Conservation (phyloP, 176 grass and related monocot species). For the Musa beccarii region DNA sequence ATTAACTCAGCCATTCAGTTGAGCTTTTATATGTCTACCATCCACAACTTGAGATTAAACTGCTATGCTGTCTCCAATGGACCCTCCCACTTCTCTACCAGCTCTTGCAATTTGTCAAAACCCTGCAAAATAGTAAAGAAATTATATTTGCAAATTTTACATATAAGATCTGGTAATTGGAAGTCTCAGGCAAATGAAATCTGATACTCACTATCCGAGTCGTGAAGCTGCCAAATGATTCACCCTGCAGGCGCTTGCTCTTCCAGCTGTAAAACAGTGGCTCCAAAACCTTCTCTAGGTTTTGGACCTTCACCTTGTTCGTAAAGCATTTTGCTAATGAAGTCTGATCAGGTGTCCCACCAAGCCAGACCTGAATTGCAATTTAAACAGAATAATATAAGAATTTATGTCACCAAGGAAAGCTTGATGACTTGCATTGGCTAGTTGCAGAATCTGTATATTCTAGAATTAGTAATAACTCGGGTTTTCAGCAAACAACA, state of each 20-base stretch:
- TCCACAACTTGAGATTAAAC: not conserved
- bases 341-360: conserved; percentile 83
- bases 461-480: too few species aligned
- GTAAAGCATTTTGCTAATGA: conserved; percentile 68
- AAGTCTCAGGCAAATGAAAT: not conserved
- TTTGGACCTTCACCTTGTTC: conserved; percentile 94
- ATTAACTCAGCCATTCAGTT: not conserved
- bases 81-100: conserved; percentile 53
- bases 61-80: not conserved
- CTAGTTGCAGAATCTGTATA: not conserved
- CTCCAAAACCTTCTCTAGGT: conserved; percentile 93
- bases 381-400: not conserved
- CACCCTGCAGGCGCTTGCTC: conserved; percentile 39
- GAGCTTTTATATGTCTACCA: conserved; percentile 3
- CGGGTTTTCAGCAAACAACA: too few species aligned
- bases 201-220: conserved; percentile 41
- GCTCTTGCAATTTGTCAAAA: conserved; percentile 71
- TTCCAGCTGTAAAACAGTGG: conserved; percentile 87
- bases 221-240: conserved; percentile 93
- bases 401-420: not conserved
- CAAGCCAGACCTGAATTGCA: conserved; percentile 73
- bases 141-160: not conserved
- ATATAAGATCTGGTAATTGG: not conserved
- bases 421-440: not conserved
- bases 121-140: conserved; percentile 29